Percentiles rank a stretch among this genome's conserved stretches.
phyloP scores from a whole-genome alignment of 1,284 basidiomycete species.

The Kwoniella shivajii region DNA sequence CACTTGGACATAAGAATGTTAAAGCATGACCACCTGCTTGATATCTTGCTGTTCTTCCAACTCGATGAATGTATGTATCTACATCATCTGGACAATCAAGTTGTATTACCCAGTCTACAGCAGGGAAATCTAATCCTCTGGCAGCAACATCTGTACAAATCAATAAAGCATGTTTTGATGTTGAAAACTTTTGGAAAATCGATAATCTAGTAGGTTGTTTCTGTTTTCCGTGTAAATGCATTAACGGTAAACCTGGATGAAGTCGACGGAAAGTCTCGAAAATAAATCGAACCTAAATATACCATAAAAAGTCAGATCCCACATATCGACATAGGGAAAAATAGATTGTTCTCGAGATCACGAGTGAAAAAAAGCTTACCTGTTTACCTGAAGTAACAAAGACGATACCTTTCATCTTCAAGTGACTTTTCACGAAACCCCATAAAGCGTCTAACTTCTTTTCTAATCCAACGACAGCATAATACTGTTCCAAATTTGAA shows the following conservation, averaged over 20 bases:
- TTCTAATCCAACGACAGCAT: slow-evolving; percentile 79
- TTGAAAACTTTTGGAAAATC: slow-evolving; percentile 79
- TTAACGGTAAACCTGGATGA: slow-evolving; percentile 86
- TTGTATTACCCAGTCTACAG: slow-evolving; percentile 97
- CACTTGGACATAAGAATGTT: slow-evolving; percentile 81
- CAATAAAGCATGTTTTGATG: slow-evolving; percentile 75
- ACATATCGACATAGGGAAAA: neutral
- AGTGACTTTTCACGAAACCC: slow-evolving; percentile 92
- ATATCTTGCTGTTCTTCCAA: slow-evolving; percentile 93
- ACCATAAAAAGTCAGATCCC: neutral
- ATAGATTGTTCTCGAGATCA: neutral
- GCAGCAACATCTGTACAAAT: slow-evolving; percentile 98
- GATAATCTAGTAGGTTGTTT: slow-evolving; percentile 86
- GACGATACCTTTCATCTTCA: slow-evolving; percentile 88
- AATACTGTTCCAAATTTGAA: slow-evolving; percentile 83
- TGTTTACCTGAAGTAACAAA: slow-evolving; percentile 97
- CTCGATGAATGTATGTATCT: slow-evolving; percentile 97
- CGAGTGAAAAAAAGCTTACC: slow-evolving; percentile 38
- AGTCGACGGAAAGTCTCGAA: slow-evolving; percentile 94
- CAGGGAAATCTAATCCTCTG: slow-evolving; percentile 93
- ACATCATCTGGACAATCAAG: slow-evolving; percentile 97
- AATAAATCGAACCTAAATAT: slow-evolving; percentile 76
- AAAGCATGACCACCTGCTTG: slow-evolving; percentile 86
- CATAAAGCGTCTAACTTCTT: slow-evolving; percentile 89
- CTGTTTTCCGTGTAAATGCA: slow-evolving; percentile 95